Base-by-base conservation (phyloP, 2,329 filamentous ascomycete species). In the Hirsutella thompsonii region DNA sequence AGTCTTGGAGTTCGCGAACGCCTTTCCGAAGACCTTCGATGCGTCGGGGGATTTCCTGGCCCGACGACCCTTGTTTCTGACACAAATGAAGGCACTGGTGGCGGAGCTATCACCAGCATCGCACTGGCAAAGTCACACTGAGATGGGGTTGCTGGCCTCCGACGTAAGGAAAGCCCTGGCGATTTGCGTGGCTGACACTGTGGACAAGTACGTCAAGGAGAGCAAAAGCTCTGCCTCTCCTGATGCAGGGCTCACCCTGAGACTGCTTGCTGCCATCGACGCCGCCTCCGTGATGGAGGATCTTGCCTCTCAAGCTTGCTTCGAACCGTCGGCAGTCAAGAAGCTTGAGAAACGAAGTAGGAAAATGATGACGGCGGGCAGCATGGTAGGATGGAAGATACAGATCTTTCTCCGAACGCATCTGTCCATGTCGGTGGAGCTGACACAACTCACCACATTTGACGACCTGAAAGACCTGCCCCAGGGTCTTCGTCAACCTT, bases 381-480 rank as follows among this genome's bases (percentile, higher is more conserved):
- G 63, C 21, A 26, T 65, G 13, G 52, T 56, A 23, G 68, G 65
- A 5, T 73, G 70, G 69, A 64, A 63, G 46, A 47, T 70, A 21
- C 60, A 64, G 41, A 62, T 57, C 3, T 67, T 73, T 41, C 48
- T 72, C 8, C 56, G 57, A 5, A 61, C 52, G 4, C 56, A 63
- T 38, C 55, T 68, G 19, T 50, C 56, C 1, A 46, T 55, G 4
- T 46, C 53, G 1, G 42, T 65, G 16, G 51, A 56, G 6, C 52
- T 54, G 0, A 45, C 60, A 8, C 56, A 55, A 3, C 61, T 60
- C 1, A 58, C 56, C 4, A 52, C 46, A 1, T 62, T 67, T 38
- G 54, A 53, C 20, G 47, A 43, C 20, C 47, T 63, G 23, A 46
- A 50, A 3, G 46, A 47, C 11, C 43, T 62, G 13, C 55, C 58